Evolutionary conservation across 805 yeast genomes (phyloP), one percentile per base, ranked within the genome.

Genomic region (Cyberlindnera amylophila): DNA sequence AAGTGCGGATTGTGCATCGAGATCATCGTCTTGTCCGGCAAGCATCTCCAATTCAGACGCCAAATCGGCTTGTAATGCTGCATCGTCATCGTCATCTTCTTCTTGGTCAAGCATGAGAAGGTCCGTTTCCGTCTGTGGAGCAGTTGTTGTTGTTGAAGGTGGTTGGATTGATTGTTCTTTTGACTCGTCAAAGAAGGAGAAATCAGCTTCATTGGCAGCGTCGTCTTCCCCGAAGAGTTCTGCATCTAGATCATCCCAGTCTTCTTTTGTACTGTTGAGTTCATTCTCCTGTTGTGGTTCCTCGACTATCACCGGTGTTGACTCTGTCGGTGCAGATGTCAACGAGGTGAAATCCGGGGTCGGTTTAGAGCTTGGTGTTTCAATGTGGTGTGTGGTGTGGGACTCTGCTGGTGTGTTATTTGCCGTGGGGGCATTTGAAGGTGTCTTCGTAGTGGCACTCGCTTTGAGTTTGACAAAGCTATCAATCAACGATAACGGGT

Each of bases 381-480:
- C 51, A 14, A 31, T 12, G 15, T 23, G 18, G 26, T 36, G 41
- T 3, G 14, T n/a, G n/a, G 26, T 43, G 21, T 41, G 41, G 14
- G 21, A 4, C 8, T 46, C 48, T 6, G 52, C 42, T 10, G 63
- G 61, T 1, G 58, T 57, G 37, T 55, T 59, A 34, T 49, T 51
- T 1, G 53, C 45, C 2, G 59, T 53, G 5, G 61, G 60, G 0
- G 43, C 46, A n/a, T 47, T 46, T 4, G 59, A 54, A 8, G 70
- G 69, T 1, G 70, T 63, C 39, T 67, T 62, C 19, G 61, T 58
- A 2, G 66, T 63, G 5, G 71, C 64, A 4, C 69, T 62, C 18
- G 67, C 64, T 42, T 60, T 65, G 34, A 69, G 49, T 24, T 62
- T 65, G 11, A 64, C 64, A 45, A 68, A 68, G 43, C 65, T 68